Base-by-base conservation (phyloP, 805 yeast genomes). In the Candida khao-thaluensis region DNA sequence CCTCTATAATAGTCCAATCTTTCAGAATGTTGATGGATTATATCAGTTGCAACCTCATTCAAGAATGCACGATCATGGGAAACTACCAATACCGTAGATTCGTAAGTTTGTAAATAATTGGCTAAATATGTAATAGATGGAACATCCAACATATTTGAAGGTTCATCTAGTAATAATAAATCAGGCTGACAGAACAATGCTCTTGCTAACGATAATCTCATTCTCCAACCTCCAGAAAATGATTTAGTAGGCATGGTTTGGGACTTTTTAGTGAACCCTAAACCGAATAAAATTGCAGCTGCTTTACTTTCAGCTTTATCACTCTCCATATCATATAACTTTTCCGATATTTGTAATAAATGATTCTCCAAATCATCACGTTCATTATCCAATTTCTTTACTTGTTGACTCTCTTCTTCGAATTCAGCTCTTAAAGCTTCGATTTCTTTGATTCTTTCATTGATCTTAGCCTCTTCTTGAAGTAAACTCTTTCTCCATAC, bases 141-240 rank as follows among this genome's bases (percentile, higher is more conserved):
- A 62, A 93, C 96, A 79, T 93, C 99, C 95, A 93, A 85, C 96
- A 90, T 93, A 82, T 93, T 93, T 45, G 98, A 90, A 56, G 99
- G 99, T 76, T 93, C 99, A 78, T 93, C 99, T 49, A 93, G 76
- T 58, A 93, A 71, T 50, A 93, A 72, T 49, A 93, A 72, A 62
- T 93, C 99, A 0, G 99, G 99, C 59, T 88, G 83, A 76, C 97
- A 91, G 75, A 93, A 93, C 59, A 93, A 75, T 0, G 99, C 99
- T 67, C 99, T 81, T 3, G 99, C 99, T 44, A 93, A 75, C n/a
- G 97, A 86, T 49, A 93, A 76, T 72, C 99, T 85, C 99, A 93
- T 93, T 77, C 99, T 84, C 99, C 99, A 93, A 81, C 99, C 99
- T 78, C 99, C 99, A 38, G 97, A 89, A 62, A 93, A 93, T 18